phyloP scores from a whole-genome alignment of 129 eudicot species.

The Flaveria robusta region DNA sequence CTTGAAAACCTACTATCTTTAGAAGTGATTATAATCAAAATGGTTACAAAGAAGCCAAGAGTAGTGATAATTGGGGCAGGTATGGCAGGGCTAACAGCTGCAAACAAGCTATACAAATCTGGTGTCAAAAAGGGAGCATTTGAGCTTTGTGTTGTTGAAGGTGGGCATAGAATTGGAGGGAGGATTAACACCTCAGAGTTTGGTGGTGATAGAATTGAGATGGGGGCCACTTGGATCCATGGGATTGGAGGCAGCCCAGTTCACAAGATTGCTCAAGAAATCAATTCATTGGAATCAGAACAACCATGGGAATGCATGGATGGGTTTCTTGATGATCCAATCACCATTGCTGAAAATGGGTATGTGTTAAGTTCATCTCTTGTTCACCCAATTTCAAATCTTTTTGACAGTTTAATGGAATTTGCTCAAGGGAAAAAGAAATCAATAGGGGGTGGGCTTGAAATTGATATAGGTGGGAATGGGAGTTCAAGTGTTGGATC shows the following conservation, averaged over 20 bases:
- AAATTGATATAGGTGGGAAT: slow-evolving; percentile 22
- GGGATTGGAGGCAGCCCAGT: slow-evolving; percentile 89
- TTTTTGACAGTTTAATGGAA: slow-evolving; percentile 58
- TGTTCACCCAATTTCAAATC: slow-evolving; percentile 59
- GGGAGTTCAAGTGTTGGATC: slow-evolving; percentile 51
- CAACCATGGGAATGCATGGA: slow-evolving; percentile 97
- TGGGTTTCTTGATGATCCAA: slow-evolving; percentile 54
- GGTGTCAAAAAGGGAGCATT: slow-evolving; percentile 51
- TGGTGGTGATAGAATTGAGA: slow-evolving; percentile 82
- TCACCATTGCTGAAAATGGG: slow-evolving; percentile 76
- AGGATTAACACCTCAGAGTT: slow-evolving; percentile 78
- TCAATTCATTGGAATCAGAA: slow-evolving; percentile 51
- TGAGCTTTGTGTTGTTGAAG: slow-evolving; percentile 80
- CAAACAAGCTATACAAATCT: slow-evolving; percentile 72
- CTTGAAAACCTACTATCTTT: slow-evolving; percentile 1
- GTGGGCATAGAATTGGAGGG: slow-evolving; percentile 85
- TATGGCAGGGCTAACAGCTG: slow-evolving; percentile 90
- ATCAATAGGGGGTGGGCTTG: slow-evolving; percentile 31
- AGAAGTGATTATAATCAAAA: slow-evolving; percentile 28
- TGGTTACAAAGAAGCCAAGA: slow-evolving; percentile 72
- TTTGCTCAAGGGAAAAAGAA: slow-evolving; percentile 51
- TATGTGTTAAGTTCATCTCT: slow-evolving; percentile 44
- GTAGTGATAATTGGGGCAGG: slow-evolving; percentile 92
- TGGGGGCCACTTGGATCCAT: slow-evolving; percentile 99
- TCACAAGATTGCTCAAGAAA: slow-evolving; percentile 73